These are phyloP conservation scores for Bipolaris oryzae DNA, from an alignment of 2,329 filamentous ascomycete genomes.

Conservation along the genomic window DNA sequence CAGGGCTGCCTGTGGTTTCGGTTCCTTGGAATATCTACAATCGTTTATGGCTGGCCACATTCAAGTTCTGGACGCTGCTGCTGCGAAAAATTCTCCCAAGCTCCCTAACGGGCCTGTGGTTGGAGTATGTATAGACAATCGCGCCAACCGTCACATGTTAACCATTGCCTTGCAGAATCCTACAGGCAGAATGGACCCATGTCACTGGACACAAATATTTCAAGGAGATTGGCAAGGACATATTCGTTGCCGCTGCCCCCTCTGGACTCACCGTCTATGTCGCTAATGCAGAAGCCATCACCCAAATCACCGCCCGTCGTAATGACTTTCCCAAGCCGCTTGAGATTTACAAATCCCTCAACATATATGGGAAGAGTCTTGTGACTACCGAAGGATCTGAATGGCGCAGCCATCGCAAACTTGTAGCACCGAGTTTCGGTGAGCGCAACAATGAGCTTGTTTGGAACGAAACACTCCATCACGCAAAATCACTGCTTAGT, in stretches of 20 bases:
- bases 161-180: slow-evolving; percentile 49
- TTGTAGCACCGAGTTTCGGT: slow-evolving; percentile 73
- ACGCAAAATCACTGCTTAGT: slow-evolving; percentile 55
- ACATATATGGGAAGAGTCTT: slow-evolving; percentile 74
- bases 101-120: slow-evolving; percentile 62
- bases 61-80: slow-evolving; percentile 61
- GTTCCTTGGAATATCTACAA: slow-evolving; percentile 56
- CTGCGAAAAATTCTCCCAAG: slow-evolving; percentile 60
- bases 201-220: slow-evolving; percentile 63
- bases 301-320: slow-evolving; percentile 68
- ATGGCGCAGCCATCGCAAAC: slow-evolving; percentile 77
- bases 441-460: slow-evolving; percentile 75
- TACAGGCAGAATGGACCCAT: slow-evolving; percentile 67
- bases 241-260: slow-evolving; percentile 69
- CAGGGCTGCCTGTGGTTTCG: slow-evolving; percentile 53
- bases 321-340: slow-evolving; percentile 75
- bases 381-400: slow-evolving; percentile 70
- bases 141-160: background rate
- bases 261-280: slow-evolving; percentile 60
- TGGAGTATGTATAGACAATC: slow-evolving; percentile 58
- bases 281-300: slow-evolving; percentile 68
- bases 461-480: slow-evolving; percentile 66
- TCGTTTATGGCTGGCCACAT: slow-evolving; percentile 62
- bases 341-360: slow-evolving; percentile 63
- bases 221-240: slow-evolving; percentile 62